Evolutionary conservation across 2,329 filamentous ascomycete species (phyloP).

Genomic region (Furcasterigmium furcatum): DNA sequence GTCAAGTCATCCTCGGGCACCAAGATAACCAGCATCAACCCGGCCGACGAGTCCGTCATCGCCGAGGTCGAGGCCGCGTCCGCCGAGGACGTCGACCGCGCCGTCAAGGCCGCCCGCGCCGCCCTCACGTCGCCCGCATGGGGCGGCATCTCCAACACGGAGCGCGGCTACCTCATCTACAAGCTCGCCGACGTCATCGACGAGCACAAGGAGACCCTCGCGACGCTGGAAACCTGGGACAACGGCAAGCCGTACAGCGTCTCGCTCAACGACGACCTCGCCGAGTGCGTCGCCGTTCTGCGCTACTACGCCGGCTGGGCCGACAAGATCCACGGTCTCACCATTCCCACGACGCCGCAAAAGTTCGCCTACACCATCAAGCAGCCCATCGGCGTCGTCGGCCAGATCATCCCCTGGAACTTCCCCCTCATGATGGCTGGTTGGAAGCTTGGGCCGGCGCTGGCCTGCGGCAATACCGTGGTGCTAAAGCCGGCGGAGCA

Average conservation of each 20-base stretch:
- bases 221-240: constrained; percentile 68
- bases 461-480: constrained; percentile 56
- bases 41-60: constrained; percentile 24
- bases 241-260: constrained; percentile 74
- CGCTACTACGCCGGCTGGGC: constrained; percentile 79
- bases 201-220: constrained; percentile 50
- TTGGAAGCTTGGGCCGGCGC: constrained; percentile 62
- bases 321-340: constrained; percentile 75
- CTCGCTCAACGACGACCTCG: constrained; percentile 60
- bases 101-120: constrained; percentile 66
- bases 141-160: constrained; percentile 63
- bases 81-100: constrained; percentile 63
- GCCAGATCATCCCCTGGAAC: constrained; percentile 78
- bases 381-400: constrained; percentile 76
- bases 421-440: constrained; percentile 74
- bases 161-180: constrained; percentile 65
- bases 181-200: constrained; percentile 69
- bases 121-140: constrained; percentile 67
- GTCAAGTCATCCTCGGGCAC: constrained; percentile 55
- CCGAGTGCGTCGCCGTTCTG: constrained; percentile 42
- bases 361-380: constrained; percentile 77
- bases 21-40: constrained; percentile 62
- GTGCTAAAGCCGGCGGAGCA: constrained; percentile 60
- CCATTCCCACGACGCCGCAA: constrained; percentile 65
- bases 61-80: constrained; percentile 53